phyloP scores from a whole-genome alignment of 2,329 filamentous ascomycete species.

The Fusarium scirpi region DNA sequence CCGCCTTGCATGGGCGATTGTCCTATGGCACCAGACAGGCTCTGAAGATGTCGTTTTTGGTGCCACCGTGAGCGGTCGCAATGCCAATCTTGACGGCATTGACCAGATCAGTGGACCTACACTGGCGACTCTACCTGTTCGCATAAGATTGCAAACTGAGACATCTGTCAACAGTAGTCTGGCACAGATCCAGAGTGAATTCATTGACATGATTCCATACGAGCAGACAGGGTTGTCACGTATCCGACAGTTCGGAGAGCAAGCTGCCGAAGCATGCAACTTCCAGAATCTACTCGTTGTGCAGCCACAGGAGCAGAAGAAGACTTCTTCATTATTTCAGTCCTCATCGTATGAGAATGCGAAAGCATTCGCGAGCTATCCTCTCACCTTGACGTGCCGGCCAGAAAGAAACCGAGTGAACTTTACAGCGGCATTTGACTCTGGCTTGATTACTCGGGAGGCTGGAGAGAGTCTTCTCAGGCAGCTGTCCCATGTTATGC shows the following conservation, averaged over 20 bases:
- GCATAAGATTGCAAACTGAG: background rate
- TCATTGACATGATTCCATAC: slow-evolving; percentile 8
- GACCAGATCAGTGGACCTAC: slow-evolving; percentile 6
- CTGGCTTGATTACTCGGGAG: background rate
- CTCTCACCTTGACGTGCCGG: background rate
- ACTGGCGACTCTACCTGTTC: background rate
- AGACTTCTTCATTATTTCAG: background rate
- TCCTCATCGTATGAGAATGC: background rate
- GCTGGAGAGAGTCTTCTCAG: background rate
- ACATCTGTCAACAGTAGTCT: accelerated
- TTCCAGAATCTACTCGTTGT: slow-evolving; percentile 15
- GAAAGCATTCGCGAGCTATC: background rate
- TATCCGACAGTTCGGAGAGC: background rate
- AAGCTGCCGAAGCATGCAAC: slow-evolving; percentile 5
- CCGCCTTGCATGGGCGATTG: slow-evolving; percentile 1
- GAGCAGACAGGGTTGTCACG: slow-evolving; percentile 3
- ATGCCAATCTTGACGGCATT: background rate
- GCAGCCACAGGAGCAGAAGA: background rate
- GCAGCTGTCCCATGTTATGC: background rate
- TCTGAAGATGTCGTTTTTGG: background rate
- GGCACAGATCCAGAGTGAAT: background rate
- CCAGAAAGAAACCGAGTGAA: background rate
- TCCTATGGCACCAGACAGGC: background rate
- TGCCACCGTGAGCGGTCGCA: slow-evolving; percentile 3
- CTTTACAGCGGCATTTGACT: background rate